Percentiles rank a stretch among this genome's conserved stretches.
Conservation (phyloP, 306 rosid genomes). For the Alnus rubra region DNA sequence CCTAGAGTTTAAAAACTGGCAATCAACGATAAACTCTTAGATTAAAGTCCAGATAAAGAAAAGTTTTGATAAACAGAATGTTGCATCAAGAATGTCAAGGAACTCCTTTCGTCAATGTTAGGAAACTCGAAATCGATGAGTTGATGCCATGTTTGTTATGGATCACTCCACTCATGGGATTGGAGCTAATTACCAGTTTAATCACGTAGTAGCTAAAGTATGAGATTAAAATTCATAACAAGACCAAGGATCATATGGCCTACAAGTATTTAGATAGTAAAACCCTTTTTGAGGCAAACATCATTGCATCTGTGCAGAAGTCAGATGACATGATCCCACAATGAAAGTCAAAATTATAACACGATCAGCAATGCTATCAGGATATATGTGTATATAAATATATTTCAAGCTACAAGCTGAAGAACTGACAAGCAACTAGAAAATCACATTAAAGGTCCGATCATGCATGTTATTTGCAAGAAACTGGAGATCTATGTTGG, state of each 20-base stretch:
- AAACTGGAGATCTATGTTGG: background rate
- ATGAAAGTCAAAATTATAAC: no score
- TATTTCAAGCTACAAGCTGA: background rate
- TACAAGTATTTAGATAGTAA: background rate
- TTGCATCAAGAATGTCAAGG: slow-evolving; percentile 1
- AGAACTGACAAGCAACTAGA: background rate
- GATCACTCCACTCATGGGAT: background rate
- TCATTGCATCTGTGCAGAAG: background rate
- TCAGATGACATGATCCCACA: background rate
- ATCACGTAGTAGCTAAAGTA: background rate
- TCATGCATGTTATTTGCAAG: background rate
- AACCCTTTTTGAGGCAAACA: background rate
- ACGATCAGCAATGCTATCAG: background rate
- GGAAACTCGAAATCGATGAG: background rate
- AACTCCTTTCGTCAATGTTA: background rate
- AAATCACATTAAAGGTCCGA: background rate
- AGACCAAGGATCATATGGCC: background rate
- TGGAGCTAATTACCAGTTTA: background rate
- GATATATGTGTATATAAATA: background rate
- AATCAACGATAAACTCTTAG: background rate
- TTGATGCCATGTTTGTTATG: background rate
- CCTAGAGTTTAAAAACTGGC: background rate
- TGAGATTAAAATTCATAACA: background rate
- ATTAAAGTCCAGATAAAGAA: background rate
- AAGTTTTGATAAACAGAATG: background rate